Evolutionary conservation across 192 early-diverging fungal species (phyloP), one percentile per base, ranked within the genome.

Genomic region (Coemansia sp.): DNA sequence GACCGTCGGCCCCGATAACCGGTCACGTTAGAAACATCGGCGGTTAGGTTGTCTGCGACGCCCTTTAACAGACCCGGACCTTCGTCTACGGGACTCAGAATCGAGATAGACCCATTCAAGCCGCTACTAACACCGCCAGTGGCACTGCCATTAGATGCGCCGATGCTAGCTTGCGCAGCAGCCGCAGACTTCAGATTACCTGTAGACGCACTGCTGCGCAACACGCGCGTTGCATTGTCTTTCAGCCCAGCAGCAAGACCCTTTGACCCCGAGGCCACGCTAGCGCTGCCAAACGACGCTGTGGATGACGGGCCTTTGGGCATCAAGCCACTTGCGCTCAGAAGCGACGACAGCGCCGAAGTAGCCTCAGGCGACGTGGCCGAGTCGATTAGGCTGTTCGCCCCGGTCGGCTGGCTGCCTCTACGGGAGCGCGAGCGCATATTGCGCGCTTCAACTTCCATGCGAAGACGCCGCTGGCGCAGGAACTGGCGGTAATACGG

Each of bases 151-250:
- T 54, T 40, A 15, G 48, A 43, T 35, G 33, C 1, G 15, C 19
- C 15, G 15, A 17, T 17, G 25, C 15, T 56, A 7, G 34, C 7
- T 17, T 32, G 32, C n/a, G 54, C 25, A 23, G 61, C 61, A n/a
- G 55, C 65, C 9, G 69, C 66, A 2, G 69, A 23, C 25, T 70
- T 73, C 29, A 81, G 66, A 14, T 81, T 81, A 5, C 78, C 78
- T 1, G 78, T 81, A 14, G 78, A 81, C 23, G 78, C 78, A 48
- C 78, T 81, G 60, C 78, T 81, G 33, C 78, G 66, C 34, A 81
- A 56, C 13, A 70, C 78, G 3, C 73, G 69, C 41, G 66, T 70
- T 4, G 78, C 78, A 53, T 81, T 81, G 69, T 71, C 78, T 46
- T 81, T 81, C 46, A 81, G 66, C 20, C 78, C 78, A 0, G 78